Evolutionary conservation across 2,329 filamentous ascomycete genomes (phyloP), one percentile per base, ranked within the genome.

Genomic region (Pseudogymnoascus sp.): DNA sequence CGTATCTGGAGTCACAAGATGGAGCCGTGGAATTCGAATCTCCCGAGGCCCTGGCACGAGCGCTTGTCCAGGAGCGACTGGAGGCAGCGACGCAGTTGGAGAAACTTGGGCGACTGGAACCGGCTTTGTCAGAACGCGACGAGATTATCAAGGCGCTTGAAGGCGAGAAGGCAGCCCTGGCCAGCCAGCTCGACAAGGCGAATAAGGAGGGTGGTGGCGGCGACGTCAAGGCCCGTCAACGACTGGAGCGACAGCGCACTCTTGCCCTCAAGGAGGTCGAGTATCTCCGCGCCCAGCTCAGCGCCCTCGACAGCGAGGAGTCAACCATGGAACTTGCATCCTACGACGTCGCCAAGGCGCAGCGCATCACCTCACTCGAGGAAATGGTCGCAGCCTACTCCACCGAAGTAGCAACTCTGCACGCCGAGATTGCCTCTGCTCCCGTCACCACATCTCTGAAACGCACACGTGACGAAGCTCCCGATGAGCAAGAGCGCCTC

Each of bases 221-320:
- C 1, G 81, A 77, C 19, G 78, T 80, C 15, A 89, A 91, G 70
- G 82, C 84, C 1, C 87, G 86, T 46, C 79, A 89, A 62, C 85
- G 95, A 33, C 78, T 97, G 0, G 93, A 99, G 70, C 83, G 95
- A 64, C 93, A 97, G 73, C 89, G 91, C 64, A 85, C 83, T 0
- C 82, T 99, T 7, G 91, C 93, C 0, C 82, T 91, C 23, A 97
- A 97, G 72, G 96, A 99, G 73, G 91, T 95, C 0, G 93, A 97
- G 68, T 96, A 96, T 73, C 82, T 99, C 6, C 89, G 95, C 21
- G 93, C 91, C 0, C 95, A 99, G 75, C 82, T 97, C 62, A 93
- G 93, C 76, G 88, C 90, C 0, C 89, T 96, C 65, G 91, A 97
- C 70, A 84, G 86, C 0, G 95, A 99, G 75, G 93, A 97, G 70